Base-by-base conservation (phyloP, 2,329 filamentous ascomycete genomes). In the Polychaeton citri region DNA sequence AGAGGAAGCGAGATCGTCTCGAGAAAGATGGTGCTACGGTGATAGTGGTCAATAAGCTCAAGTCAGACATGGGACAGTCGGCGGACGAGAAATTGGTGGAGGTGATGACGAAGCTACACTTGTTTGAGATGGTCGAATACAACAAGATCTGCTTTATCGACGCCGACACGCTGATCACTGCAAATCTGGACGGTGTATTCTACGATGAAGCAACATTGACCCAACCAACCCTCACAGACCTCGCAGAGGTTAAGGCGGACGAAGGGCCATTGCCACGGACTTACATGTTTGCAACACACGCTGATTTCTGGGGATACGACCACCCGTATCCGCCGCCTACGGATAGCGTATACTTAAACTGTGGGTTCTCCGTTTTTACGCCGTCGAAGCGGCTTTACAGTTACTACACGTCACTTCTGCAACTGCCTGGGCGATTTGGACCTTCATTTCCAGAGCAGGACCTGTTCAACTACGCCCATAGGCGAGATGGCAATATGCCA, bases 381-480 rank as follows among this genome's bases (percentile, higher is more conserved):
- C 60, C 60, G 0, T 49, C 44, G 2, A 37, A 45, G 6, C 38
- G 42, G 20, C 36, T 62, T 4, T 60, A 59, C 41, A 47, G 53
- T 7, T 59, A 62, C 41, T 62, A 61, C 44, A 39, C 53, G 18
- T 46, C 46, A 5, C 38, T 64, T 2, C 40, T 57, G 3, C 34
- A 43, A 2, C 36, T 58, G 4, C 44, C 49, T 0, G 53, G 50
- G n/a, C 49, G 53, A 6, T 60, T 61, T 40, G 45, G 54, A 10
- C 47, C 53, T 1, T 35, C 41, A 1, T 53, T 55, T 18, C 53
- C 52, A 15, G 59, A 62, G 44, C 58, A 63, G 49, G 55, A 56
- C 39, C 36, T 63, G 34, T 39, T 62, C 31, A 62, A 62, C 32
- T 59, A 62, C 33, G 59, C 57, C 20, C 58, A 62, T 39, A 44